phyloP scores from a whole-genome alignment of 768 basidiomycete species.

The Lentinula detonsa region DNA sequence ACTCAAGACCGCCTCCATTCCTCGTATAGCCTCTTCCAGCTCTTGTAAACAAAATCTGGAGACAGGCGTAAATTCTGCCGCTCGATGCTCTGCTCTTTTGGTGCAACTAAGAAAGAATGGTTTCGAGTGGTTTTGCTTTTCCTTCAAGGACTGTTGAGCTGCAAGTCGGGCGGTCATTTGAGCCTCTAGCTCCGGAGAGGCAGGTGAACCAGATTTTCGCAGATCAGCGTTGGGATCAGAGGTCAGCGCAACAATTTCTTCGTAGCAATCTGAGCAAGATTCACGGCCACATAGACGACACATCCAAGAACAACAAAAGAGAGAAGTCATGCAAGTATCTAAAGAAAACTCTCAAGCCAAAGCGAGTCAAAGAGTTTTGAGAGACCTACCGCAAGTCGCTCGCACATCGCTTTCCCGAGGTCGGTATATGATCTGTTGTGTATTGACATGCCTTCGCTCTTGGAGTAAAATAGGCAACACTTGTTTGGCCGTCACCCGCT shows the following conservation, averaged over 20 bases:
- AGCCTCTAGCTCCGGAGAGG: background rate
- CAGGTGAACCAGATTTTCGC: background rate
- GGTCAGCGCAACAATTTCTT: slow-evolving; percentile 52
- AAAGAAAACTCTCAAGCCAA: slow-evolving; percentile 9
- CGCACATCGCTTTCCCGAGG: slow-evolving; percentile 78
- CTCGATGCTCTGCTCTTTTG: slow-evolving; percentile 62
- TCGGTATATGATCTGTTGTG: slow-evolving; percentile 57
- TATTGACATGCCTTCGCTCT: slow-evolving; percentile 58
- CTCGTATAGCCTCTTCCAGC: slow-evolving; percentile 54
- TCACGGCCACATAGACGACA: slow-evolving; percentile 89
- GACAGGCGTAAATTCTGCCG: slow-evolving; percentile 70
- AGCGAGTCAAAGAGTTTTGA: background rate
- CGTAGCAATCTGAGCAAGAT: slow-evolving; percentile 80
- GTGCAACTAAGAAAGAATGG: slow-evolving; percentile 74
- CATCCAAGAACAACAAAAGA: slow-evolving; percentile 88
- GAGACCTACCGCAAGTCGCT: slow-evolving; percentile 71
- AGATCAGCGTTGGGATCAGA: background rate
- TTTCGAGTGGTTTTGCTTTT: slow-evolving; percentile 58
- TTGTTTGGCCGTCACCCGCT: slow-evolving; percentile 65
- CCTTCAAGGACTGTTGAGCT: slow-evolving; percentile 44
- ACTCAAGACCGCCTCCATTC: slow-evolving; percentile 57
- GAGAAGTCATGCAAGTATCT: slow-evolving; percentile 94
- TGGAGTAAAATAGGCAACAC: slow-evolving; percentile 59
- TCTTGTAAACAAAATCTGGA: slow-evolving; percentile 67
- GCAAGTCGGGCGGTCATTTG: slow-evolving; percentile 31